A percentile compares a stretch with the other conserved stretches of the same genome.
phyloP scores from a whole-genome alignment of 345 rosid genomes.

The Clausena lansium region DNA sequence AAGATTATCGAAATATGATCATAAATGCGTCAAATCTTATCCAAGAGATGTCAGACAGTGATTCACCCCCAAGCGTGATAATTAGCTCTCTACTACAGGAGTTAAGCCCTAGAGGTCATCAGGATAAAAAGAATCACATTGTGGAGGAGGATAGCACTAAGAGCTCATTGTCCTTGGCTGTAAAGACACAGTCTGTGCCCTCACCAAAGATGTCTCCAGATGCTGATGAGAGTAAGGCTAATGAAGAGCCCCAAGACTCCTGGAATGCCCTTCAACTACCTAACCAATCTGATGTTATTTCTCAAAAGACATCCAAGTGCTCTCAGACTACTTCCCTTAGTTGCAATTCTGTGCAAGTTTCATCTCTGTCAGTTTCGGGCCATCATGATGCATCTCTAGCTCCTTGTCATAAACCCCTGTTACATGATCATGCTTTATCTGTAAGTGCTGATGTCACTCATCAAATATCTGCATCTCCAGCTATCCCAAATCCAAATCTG shows the following conservation, averaged over 20 bases:
- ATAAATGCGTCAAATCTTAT: not conserved
- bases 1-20: not conserved
- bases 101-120: constrained; percentile 37
- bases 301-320: constrained; percentile 24
- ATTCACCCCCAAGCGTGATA: constrained; percentile 20
- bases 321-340: not conserved
- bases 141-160: constrained; percentile 31
- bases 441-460: constrained; percentile 19
- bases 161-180: constrained; percentile 30
- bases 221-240: constrained; percentile 6
- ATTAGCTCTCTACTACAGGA: constrained; percentile 41
- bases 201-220: constrained; percentile 27
- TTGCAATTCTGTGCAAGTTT: constrained; percentile 19
- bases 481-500: constrained; percentile 10
- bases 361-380: constrained; percentile 28
- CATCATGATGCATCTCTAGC: constrained; percentile 36
- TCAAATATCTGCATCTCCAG: constrained; percentile 15
- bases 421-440: constrained; percentile 24
- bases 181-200: constrained; percentile 30
- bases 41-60: constrained; percentile 45
- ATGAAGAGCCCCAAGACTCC: constrained; percentile 9
- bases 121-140: constrained; percentile 34
- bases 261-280: constrained; percentile 23
- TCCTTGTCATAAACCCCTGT: constrained; percentile 24
- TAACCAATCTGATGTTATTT: constrained; percentile 17